Evolutionary conservation across 768 basidiomycete genomes (phyloP), one percentile per base, ranked within the genome.

Genomic region (Pisolithus orientalis): DNA sequence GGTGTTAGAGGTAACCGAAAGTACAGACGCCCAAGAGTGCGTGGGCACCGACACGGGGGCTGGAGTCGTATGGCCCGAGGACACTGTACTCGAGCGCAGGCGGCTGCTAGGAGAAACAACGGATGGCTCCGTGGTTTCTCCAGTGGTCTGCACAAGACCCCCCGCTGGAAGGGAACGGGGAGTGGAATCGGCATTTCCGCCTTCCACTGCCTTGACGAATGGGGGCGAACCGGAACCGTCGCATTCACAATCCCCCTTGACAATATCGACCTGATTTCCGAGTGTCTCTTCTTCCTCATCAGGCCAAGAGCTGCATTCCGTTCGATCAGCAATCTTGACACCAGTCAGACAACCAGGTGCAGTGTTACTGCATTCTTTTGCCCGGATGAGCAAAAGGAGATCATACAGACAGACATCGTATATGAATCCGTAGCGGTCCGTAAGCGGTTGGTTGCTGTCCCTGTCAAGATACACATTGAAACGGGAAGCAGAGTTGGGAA

Each of bases 371-470:
- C 86, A 90, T 51, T 84, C 83, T 60, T 76, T 80, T 16, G 87
- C 88, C 28, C 87, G 76, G 8, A 87, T 66, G 27, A 94, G 76
- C 13, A 95, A 70, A 25, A 91, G 74, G 27, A 88, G 76, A 59
- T 94, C 92, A 59, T 92, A 90, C 59, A 83, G 78, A 3, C 84
- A 81, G 1, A 92, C 79, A 57, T 93, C 90, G 53, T 94, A 94
- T 67, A 94, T 85, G 71, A 94, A 94, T 0, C 93, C 93, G 60
- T 85, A 94, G 5, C 90, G 83, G 55, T 94, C 93, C 17, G 90
- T 91, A 52, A 93, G 70, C 3, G 80, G 80, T 45, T 80, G 74
- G 47, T 78, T 75, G 52, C 70, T 75, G 57, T 76, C 73, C 34
- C 80, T 79, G 43, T 76, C 75, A 17, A 73, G 73, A 47, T 79